Evolutionary conservation across 805 yeast genomes (phyloP), one percentile per base, ranked within the genome.

Genomic region (Pichia deserticola): DNA sequence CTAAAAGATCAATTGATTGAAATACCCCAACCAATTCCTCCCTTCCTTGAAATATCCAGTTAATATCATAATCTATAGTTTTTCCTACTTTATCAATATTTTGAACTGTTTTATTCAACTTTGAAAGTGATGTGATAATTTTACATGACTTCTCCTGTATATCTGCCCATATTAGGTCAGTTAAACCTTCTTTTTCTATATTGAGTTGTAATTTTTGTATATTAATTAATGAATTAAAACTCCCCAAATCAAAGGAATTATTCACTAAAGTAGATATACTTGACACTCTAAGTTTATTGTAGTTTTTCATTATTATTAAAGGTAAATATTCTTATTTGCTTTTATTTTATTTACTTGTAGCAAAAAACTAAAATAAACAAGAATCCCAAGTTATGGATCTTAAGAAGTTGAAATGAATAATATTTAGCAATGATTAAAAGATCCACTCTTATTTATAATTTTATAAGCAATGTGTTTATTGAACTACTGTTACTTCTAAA

Each of bases 261-360:
- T 39, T 47, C 6, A 51, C 35, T 12, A 51, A 40, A 13, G 44
- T 36, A 3, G 53, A 40, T 15, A 50, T 47, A 20, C 35, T 20
- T 13, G 37, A 9, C 35, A n/a, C 27, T 20, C 8, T 28, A 25
- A 62, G 90, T 65, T 92, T 97, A 58, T 90, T n/a, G 15, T 10
- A 11, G 40, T 39, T 15, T 15, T 11, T 15, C 7, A 20, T 20
- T 20, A 20, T 20, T 20, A 20, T 20, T 20, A 20, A 20, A 20
- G 20, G 3, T 20, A 20, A 20, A 20, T 20, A 20, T 20, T 20
- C 20, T 20, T 20, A 20, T 20, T 20, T 20, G 20, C 20, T 20
- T 20, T 20, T 20, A 20, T 20, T 20, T 20, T 20, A 20, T 20
- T 20, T 35, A n/a, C 3, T 35, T 12, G 37, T n/a, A 35, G 37